A percentile compares a stretch with the other conserved stretches of the same genome.
Conservation (phyloP, 176 grass and related monocot species). For the Phoenix roebelenii region DNA sequence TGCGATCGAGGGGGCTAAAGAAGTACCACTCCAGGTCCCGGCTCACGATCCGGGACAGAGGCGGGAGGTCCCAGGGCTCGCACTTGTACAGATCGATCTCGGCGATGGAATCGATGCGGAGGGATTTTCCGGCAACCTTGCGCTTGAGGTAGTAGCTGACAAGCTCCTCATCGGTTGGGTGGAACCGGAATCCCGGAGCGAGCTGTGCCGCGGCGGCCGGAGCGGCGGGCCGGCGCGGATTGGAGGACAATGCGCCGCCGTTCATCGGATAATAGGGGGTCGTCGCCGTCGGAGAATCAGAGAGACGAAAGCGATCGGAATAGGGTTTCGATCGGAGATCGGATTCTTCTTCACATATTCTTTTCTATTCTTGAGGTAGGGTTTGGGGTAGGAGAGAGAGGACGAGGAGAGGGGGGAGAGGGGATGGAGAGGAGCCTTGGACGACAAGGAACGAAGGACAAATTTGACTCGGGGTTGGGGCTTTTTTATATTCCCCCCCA, state of each 20-base stretch:
- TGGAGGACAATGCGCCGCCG: conserved; percentile 28
- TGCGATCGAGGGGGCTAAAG: conserved; percentile 89
- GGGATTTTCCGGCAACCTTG: conserved; percentile 49
- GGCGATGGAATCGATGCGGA: conserved; percentile 75
- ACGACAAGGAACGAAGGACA: no score
- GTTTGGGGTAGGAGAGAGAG: no score
- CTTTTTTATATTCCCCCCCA: no score
- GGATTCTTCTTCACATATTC: no score
- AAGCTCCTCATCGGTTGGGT: conserved; percentile 76
- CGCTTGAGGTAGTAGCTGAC: conserved; percentile 91
- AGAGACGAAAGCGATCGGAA: no score
- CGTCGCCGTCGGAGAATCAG: neutral
- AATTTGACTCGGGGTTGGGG: no score
- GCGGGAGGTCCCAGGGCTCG: conserved; percentile 85
- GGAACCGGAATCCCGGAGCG: conserved; percentile 66
- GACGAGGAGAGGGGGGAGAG: no score
- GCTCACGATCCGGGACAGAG: conserved; percentile 54
- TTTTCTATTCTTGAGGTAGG: no score
- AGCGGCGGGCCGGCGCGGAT: conserved; percentile 1
- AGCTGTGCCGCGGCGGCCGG: conserved; percentile 8
- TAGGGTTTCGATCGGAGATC: no score
- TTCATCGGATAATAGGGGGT: conserved; percentile 26
- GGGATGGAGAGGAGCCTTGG: no score
- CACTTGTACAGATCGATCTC: conserved; percentile 87
- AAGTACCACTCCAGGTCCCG: conserved; percentile 98